Percentiles rank a stretch among this genome's conserved stretches.
Evolutionary conservation across 163 green algal genomes (phyloP).

Genomic region (Volvox carteri): DNA sequence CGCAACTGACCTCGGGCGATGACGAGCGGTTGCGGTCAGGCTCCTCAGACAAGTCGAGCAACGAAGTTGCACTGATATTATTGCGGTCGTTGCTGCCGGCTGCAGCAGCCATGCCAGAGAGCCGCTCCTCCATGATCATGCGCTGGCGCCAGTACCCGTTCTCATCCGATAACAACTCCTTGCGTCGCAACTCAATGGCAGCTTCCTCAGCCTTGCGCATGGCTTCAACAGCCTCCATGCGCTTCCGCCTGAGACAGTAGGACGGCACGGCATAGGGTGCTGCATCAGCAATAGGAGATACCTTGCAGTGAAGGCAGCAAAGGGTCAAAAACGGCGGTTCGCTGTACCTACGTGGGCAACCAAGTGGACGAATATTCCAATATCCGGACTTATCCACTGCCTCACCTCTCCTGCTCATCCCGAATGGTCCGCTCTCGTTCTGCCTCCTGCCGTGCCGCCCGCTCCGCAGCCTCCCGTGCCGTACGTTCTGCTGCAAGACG

Average conservation of each 20-base stretch:
- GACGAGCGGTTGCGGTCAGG: slow-evolving; percentile 14
- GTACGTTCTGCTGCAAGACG: slow-evolving; percentile 51
- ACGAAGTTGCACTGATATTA: neutral
- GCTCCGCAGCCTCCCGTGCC: slow-evolving; percentile 57
- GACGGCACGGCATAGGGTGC: too few relatives aligned
- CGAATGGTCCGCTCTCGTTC: slow-evolving; percentile 45
- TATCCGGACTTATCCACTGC: neutral
- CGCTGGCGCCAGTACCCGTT: slow-evolving; percentile 84
- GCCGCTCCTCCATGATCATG: slow-evolving; percentile 76
- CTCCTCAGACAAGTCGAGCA: slow-evolving; percentile 14
- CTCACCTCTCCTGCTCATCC: slow-evolving; percentile 65
- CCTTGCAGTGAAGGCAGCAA: too few relatives aligned
- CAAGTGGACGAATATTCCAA: too few relatives aligned
- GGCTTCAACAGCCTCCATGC: slow-evolving; percentile 64
- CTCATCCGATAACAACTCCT: slow-evolving; percentile 83
- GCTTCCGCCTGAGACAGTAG: slow-evolving; percentile 55
- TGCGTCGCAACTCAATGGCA: slow-evolving; percentile 75
- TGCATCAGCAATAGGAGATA: too few relatives aligned
- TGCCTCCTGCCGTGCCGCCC: slow-evolving; percentile 23
- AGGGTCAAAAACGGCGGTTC: too few relatives aligned
- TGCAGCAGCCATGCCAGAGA: slow-evolving; percentile 32
- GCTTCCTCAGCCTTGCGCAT: slow-evolving; percentile 73
- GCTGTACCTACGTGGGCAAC: too few relatives aligned
- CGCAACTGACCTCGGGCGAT: slow-evolving; percentile 1
- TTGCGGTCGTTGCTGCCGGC: neutral